Evolutionary conservation across 768 basidiomycete species (phyloP), one percentile per base, ranked within the genome.

Genomic region (Boletus patriciae): DNA sequence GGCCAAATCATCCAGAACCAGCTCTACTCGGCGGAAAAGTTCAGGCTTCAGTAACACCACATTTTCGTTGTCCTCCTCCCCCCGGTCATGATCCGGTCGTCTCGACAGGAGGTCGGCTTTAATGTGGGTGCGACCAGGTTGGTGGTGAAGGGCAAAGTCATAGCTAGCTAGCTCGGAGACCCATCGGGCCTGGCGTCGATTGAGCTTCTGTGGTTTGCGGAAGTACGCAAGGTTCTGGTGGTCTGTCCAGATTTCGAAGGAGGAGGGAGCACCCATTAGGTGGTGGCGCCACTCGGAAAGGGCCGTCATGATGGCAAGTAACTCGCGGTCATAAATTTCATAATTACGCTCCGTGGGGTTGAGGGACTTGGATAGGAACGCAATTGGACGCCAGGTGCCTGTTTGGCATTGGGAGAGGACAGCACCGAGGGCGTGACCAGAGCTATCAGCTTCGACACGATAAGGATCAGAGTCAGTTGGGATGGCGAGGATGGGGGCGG

Each of bases 141-240:
- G 46, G 60, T 59, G 74, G 5, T 78, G 38, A 1, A 71, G 46
- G 59, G 42, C 19, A 21, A 23, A 42, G 74, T 77, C 57, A 18
- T 71, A 79, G 10, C 74, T 64, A 0, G 72, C 58, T 0, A 82
- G 63, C 13, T 69, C 61, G 0, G 69, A 57, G 0, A 71, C 67
- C 81, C 81, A 83, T 9, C 73, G 55, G 0, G 74, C 77, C 65
- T 82, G 79, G 13, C 76, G 50, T 6, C 71, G 61, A 55, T 73
- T 80, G 0, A 83, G 68, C 9, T 75, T 70, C 44, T 73, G 65
- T 1, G 76, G 60, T 5, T 64, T 70, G 19, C 55, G 57, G 66
- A 81, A 81, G 55, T 80, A 80, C 36, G 73, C 62, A 0, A 81
- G 70, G 34, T 81, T 79, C 49, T 74, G 69, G 37, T 69, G 70